Conservation (phyloP, 345 rosid species). For the Excoecaria agallocha region DNA sequence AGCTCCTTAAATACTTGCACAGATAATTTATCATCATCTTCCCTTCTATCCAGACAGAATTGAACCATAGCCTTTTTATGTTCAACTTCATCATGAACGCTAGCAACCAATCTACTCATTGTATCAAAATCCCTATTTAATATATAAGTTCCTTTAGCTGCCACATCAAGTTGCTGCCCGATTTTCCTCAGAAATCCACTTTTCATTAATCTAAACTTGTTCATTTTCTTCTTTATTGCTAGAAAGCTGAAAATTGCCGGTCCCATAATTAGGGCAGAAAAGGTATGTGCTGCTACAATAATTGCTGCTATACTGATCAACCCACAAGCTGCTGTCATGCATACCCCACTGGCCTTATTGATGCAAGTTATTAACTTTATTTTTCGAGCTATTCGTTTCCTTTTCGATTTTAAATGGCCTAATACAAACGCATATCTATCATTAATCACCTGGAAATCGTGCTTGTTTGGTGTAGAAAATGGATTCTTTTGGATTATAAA, state of each 20-base stretch:
- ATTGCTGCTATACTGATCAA: slow-evolving; percentile 27
- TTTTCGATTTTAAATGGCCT: slow-evolving; percentile 28
- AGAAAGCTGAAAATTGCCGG: slow-evolving; percentile 36
- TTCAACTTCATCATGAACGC: slow-evolving; percentile 50
- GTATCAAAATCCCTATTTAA: slow-evolving; percentile 47
- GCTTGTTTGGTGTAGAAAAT: slow-evolving; percentile 27
- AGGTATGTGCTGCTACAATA: slow-evolving; percentile 38
- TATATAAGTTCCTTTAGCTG: slow-evolving; percentile 43
- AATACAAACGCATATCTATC: slow-evolving; percentile 25
- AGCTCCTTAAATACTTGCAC: slow-evolving; percentile 38
- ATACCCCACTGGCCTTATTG: slow-evolving; percentile 32
- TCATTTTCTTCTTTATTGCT: slow-evolving; percentile 22
- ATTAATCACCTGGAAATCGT: slow-evolving; percentile 33
- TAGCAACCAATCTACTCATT: slow-evolving; percentile 38
- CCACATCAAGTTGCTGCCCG: slow-evolving; percentile 39
- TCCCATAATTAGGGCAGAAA: slow-evolving; percentile 31
- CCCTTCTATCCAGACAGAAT: slow-evolving; percentile 33
- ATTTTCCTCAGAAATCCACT: slow-evolving; percentile 26
- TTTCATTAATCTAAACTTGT: slow-evolving; percentile 15
- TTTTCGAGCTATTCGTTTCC: slow-evolving; percentile 31
- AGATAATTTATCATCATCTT: slow-evolving; percentile 25
- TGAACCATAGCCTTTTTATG: slow-evolving; percentile 36
- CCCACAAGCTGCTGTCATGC: slow-evolving; percentile 35
- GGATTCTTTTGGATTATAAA: slow-evolving; percentile 26
- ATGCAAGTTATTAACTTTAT: slow-evolving; percentile 26